Conservation (phyloP, 371 early-diverging fungal species). For the Mortierella sp. region DNA sequence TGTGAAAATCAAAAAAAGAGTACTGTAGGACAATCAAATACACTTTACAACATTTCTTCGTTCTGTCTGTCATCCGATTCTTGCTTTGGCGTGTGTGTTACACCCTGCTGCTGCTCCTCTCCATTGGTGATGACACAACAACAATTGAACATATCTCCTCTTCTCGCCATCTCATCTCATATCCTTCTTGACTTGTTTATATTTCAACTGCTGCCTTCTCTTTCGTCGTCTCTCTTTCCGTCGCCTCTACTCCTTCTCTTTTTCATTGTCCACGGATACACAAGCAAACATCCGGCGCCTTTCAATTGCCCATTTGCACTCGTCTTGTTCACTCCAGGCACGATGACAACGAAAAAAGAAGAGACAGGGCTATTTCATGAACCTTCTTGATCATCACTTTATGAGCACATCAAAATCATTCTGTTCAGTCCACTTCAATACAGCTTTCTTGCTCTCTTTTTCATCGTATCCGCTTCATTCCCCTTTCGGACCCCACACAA, state of each 20-base stretch:
- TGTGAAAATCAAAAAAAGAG: constrained; percentile 1
- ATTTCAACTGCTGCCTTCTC: background rate
- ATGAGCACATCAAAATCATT: background rate
- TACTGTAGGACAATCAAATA: background rate
- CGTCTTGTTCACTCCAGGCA: background rate
- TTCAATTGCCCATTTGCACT: background rate
- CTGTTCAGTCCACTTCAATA: background rate
- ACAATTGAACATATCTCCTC: background rate
- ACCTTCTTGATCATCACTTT: constrained; percentile 9
- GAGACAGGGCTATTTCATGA: background rate
- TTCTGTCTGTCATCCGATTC: background rate
- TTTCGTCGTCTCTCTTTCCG: too few species aligned
- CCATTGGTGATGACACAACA: constrained; percentile 1
- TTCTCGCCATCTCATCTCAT: constrained; percentile 15
- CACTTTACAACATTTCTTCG: background rate
- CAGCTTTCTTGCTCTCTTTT: background rate
- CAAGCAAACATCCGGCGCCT: background rate
- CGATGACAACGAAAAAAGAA: background rate
- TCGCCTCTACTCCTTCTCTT: background rate
- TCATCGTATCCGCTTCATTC: constrained; percentile 3
- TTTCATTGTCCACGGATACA: background rate
- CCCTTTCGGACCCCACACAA: background rate
- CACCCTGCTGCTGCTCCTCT: background rate
- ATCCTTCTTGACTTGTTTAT: background rate
- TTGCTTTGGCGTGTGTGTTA: background rate